Percentiles rank a stretch among this genome's conserved stretches.
These are phyloP conservation scores for Sclerotinia sclerotiorum DNA, from an alignment of 2,329 filamentous ascomycete species.

Conservation along the genomic window DNA sequence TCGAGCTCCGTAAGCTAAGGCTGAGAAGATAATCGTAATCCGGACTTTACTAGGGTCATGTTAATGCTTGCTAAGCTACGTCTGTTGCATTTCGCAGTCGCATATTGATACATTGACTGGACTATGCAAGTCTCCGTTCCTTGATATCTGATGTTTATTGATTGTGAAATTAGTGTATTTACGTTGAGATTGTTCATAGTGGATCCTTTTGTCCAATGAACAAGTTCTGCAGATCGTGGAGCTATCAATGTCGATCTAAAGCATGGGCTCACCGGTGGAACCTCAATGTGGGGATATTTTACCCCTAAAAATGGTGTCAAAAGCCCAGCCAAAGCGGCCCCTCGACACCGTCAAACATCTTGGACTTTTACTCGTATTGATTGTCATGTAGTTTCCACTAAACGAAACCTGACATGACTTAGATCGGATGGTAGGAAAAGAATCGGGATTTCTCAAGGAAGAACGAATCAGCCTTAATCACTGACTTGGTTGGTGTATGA, in stretches of 20 bases:
- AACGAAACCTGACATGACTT: not conserved
- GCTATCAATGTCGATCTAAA: conserved; percentile 5
- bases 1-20: conserved; percentile 8
- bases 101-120: not conserved
- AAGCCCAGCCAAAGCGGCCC: not conserved
- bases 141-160: not conserved
- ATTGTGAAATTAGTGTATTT: not conserved
- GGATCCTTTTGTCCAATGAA: not conserved
- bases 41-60: conserved; percentile 11
- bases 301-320: not conserved
- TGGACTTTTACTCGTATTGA: not conserved
- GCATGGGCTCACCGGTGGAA: not conserved
- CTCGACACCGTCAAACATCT: not conserved
- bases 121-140: not conserved
- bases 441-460: not conserved
- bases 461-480: not conserved
- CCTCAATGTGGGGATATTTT: conserved; percentile 17
- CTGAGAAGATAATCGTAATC: not conserved
- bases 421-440: conserved; percentile 1
- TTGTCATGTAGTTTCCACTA: not conserved
- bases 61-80: not conserved
- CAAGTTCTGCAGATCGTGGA: conserved; percentile 4
- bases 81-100: not conserved
- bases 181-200: not conserved
- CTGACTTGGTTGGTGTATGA: not conserved